Evolutionary conservation across 139 green algal species (phyloP).

Genomic region (Trebouxia sp.): DNA sequence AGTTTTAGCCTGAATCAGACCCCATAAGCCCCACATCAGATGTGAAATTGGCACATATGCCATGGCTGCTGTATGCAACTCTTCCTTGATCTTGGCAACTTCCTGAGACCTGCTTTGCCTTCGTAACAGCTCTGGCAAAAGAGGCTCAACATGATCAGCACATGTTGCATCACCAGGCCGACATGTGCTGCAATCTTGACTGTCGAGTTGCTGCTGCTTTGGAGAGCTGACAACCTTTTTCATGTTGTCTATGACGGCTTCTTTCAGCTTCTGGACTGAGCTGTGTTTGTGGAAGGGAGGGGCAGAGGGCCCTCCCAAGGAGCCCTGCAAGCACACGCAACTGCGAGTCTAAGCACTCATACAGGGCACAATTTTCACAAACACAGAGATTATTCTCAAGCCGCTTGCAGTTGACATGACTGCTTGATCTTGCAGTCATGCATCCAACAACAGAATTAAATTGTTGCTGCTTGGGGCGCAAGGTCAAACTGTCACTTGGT

Average conservation of each 20-base stretch:
- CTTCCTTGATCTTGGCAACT: neutral
- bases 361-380: no score
- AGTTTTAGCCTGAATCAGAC: slow-evolving; percentile 48
- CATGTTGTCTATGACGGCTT: slow-evolving; percentile 21
- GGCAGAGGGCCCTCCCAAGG: neutral
- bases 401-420: no score
- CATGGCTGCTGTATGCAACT: slow-evolving; percentile 29
- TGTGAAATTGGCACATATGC: slow-evolving; percentile 58
- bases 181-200: neutral
- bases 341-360: neutral
- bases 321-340: neutral
- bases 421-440: no score
- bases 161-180: neutral
- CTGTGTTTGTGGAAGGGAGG: slow-evolving; percentile 21
- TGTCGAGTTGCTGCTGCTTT: neutral
- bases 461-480: no score
- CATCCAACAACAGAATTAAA: no score
- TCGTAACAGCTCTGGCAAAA: slow-evolving; percentile 22
- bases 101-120: neutral
- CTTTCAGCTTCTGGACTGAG: slow-evolving; percentile 12
- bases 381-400: no score
- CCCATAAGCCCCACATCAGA: slow-evolving; percentile 71
- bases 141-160: slow-evolving; percentile 23
- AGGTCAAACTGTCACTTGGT: no score
- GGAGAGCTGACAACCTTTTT: neutral